These are phyloP conservation scores for Phytophthora pisi DNA, from an alignment of 352 stramenopile species.

Conservation along the genomic window DNA sequence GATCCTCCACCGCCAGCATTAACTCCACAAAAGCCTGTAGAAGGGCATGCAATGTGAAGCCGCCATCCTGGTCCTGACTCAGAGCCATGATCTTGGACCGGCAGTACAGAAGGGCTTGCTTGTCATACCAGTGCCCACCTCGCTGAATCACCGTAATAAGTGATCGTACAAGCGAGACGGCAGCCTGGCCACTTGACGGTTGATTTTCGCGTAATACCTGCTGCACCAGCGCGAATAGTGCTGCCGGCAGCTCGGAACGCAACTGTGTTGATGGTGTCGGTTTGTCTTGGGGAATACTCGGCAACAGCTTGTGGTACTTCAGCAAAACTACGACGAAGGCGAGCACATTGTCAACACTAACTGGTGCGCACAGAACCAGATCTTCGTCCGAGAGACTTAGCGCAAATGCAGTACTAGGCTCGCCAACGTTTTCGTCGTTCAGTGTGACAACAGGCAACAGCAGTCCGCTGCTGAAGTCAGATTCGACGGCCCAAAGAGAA, in stretches of 20 bases:
- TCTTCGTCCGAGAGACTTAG: conserved; percentile 79
- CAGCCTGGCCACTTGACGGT: conserved; percentile 51
- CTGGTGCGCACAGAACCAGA: conserved; percentile 66
- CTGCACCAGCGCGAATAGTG: conserved; percentile 77
- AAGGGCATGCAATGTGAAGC: conserved; percentile 75
- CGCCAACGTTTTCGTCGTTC: conserved; percentile 40
- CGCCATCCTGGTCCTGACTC: conserved; percentile 81
- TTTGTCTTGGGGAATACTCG: conserved; percentile 8
- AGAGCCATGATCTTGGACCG: conserved; percentile 87
- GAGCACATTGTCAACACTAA: conserved; percentile 67
- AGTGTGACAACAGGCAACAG: conserved; percentile 77
- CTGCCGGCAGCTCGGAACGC: conserved; percentile 59
- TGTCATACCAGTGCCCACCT: conserved; percentile 74
- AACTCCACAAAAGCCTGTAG: conserved; percentile 85
- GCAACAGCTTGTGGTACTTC: conserved; percentile 41
- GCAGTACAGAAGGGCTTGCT: conserved; percentile 76
- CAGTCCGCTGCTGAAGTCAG: conserved; percentile 57
- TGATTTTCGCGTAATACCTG: conserved; percentile 73
- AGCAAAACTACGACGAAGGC: conserved; percentile 71
- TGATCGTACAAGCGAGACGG: conserved; percentile 65
- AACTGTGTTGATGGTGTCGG: conserved; percentile 31
- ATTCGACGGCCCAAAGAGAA: conserved; percentile 71
- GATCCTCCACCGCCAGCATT: conserved; percentile 82
- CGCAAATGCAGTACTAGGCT: conserved; percentile 49
- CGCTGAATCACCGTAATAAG: conserved; percentile 71